Evolutionary conservation across 352 stramenopile species (phyloP).

Genomic region (Phytophthora foliorum): DNA sequence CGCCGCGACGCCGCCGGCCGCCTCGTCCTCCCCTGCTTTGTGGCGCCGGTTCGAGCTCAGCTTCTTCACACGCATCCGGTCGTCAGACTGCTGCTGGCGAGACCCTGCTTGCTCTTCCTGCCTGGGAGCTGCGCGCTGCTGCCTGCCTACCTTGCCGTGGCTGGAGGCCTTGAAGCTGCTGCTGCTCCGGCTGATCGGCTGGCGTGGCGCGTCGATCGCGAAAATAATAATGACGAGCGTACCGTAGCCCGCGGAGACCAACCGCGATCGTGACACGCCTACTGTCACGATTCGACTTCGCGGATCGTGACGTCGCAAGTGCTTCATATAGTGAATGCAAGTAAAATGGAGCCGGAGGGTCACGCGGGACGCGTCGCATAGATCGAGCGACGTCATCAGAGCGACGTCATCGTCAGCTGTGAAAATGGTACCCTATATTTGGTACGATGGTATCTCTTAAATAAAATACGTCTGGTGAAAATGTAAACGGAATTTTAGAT

Average conservation of each 20-base stretch:
- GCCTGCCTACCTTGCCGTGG: neutral
- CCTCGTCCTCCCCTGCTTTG: constrained; percentile 75
- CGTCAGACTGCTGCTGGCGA: constrained; percentile 22
- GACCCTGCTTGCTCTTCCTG: neutral
- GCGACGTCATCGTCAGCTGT: too few species aligned
- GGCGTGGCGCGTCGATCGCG: constrained; percentile 1
- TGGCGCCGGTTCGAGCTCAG: constrained; percentile 69
- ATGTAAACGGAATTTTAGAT: too few species aligned
- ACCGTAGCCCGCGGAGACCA: constrained; percentile 25
- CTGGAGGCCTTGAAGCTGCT: neutral
- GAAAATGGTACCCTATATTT: too few species aligned
- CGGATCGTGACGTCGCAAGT: too few species aligned
- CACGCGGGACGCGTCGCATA: neutral
- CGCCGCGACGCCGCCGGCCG: constrained; percentile 21
- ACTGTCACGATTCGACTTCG: constrained; percentile 33
- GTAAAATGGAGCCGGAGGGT: neutral
- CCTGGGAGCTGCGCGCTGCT: neutral
- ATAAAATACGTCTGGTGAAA: too few species aligned
- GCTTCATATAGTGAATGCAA: neutral
- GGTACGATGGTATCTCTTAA: too few species aligned
- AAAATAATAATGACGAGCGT: constrained; percentile 40
- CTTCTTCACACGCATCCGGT: constrained; percentile 83
- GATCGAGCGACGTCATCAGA: neutral
- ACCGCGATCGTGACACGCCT: constrained; percentile 28
- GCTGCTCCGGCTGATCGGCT: neutral